phyloP scores from a whole-genome alignment of 2,329 filamentous ascomycete genomes.

The Thermothelomyces thermophilus region DNA sequence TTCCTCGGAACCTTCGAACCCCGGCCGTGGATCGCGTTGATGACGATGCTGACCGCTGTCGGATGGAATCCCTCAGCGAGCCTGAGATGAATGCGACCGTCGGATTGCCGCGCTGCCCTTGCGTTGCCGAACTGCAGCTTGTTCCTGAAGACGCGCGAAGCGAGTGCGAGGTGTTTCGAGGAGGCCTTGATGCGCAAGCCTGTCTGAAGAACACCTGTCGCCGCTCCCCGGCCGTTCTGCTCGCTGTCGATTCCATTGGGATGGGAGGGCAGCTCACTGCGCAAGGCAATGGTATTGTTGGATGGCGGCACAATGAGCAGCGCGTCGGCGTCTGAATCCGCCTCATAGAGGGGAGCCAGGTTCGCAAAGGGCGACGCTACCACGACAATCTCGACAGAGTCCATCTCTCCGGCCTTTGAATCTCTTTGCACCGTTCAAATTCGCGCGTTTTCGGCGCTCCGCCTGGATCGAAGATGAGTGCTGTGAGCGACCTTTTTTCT shows the following conservation, averaged over 20 bases:
- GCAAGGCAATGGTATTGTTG: conserved; percentile 22
- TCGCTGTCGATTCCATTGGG: conserved; percentile 6
- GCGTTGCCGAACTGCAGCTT: conserved; percentile 20
- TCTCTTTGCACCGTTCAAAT: neutral
- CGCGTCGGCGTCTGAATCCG: conserved; percentile 31
- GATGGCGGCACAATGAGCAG: conserved; percentile 28
- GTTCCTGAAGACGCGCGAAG: conserved; percentile 28
- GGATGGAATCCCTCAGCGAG: conserved; percentile 30
- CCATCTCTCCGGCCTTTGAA: conserved; percentile 5
- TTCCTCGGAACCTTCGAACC: conserved; percentile 34
- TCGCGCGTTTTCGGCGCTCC: no score
- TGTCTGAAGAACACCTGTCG: conserved; percentile 7
- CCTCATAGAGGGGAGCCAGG: conserved; percentile 31
- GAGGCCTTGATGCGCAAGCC: conserved; percentile 33
- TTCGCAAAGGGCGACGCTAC: conserved; percentile 23
- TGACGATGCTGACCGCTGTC: conserved; percentile 34
- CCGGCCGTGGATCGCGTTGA: conserved; percentile 41
- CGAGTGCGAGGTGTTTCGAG: conserved; percentile 32
- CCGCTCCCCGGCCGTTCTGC: conserved; percentile 5
- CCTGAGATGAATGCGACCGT: conserved; percentile 29
- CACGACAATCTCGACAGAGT: conserved; percentile 15
- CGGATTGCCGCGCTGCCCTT: conserved; percentile 19
- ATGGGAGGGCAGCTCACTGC: conserved; percentile 13
- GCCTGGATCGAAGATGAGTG: no score
- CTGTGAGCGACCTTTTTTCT: no score